Evolutionary conservation across 345 rosid species (phyloP).

Genomic region (Citrus inodora): DNA sequence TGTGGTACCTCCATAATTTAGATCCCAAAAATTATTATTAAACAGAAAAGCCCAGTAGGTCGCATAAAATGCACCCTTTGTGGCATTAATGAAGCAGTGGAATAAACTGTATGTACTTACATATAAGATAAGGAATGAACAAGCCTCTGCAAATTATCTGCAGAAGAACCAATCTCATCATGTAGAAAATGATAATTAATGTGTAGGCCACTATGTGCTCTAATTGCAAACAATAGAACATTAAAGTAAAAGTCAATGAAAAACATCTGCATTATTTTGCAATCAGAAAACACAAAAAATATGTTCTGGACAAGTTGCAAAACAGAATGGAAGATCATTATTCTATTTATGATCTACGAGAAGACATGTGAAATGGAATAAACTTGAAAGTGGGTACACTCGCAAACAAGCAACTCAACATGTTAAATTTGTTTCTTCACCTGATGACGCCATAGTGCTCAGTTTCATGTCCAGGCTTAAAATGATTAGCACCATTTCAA

Average conservation of each 20-base stretch:
- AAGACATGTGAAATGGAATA: too few species aligned
- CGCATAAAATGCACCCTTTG: not conserved
- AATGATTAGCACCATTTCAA: too few species aligned
- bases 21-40: not conserved
- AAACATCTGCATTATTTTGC: not conserved
- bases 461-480: too few species aligned
- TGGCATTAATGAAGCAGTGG: not conserved
- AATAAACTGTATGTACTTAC: conserved; percentile 7
- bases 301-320: too few species aligned
- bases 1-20: conserved; percentile 28
- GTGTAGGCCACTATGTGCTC: conserved; percentile 33
- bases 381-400: too few species aligned
- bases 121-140: conserved; percentile 32
- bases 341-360: too few species aligned
- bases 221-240: not conserved
- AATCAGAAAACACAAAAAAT: too few species aligned
- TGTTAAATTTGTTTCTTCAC: too few species aligned
- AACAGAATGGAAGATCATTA: too few species aligned
- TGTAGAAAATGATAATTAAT: conserved; percentile 23
- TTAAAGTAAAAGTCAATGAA: not conserved
- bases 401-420: too few species aligned
- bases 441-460: too few species aligned
- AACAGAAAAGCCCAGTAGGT: not conserved
- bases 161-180: conserved; percentile 23
- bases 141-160: conserved; percentile 32